phyloP scores from a whole-genome alignment of 768 basidiomycete species.

The Psilocybe tampanensis region DNA sequence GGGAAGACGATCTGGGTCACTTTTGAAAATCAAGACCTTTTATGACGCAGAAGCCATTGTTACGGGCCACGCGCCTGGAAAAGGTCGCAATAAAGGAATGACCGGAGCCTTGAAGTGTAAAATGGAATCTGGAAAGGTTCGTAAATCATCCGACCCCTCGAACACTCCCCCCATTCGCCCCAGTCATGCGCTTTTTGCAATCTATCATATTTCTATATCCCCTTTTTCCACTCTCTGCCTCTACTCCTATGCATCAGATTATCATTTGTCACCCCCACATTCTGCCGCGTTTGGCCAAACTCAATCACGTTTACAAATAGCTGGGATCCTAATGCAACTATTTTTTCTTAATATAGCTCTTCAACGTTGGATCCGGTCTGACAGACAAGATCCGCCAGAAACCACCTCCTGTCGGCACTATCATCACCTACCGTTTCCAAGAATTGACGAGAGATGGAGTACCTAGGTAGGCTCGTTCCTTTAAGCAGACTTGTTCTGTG shows the following conservation, averaged over 20 bases:
- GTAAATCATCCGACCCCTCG: not conserved
- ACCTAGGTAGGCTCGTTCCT: slow-evolving; percentile 43
- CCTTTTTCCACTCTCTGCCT: not conserved
- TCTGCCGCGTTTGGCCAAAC: too few species aligned
- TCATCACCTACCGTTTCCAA: slow-evolving; percentile 62
- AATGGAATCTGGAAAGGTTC: slow-evolving; percentile 64
- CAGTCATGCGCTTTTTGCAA: not conserved
- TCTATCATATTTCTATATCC: not conserved
- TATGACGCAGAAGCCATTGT: slow-evolving; percentile 64
- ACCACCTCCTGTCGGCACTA: slow-evolving; percentile 57
- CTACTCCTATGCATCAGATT: not conserved
- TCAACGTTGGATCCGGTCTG: slow-evolving; percentile 59
- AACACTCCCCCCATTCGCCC: not conserved
- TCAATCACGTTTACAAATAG: not conserved
- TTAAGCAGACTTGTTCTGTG: too few species aligned
- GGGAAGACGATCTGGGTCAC: slow-evolving; percentile 45
- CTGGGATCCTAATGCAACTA: too few species aligned
- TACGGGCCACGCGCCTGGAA: slow-evolving; percentile 57
- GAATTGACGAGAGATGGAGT: slow-evolving; percentile 59
- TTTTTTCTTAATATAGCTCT: slow-evolving; percentile 36
- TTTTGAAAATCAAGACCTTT: slow-evolving; percentile 65
- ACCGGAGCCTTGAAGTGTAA: slow-evolving; percentile 56
- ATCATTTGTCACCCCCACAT: too few species aligned
- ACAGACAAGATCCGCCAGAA: slow-evolving; percentile 53
- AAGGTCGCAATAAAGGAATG: slow-evolving; percentile 50